Evolutionary conservation across 495 filamentous ascomycete species (phyloP).

Genomic region (Amniculicola lignicola): DNA sequence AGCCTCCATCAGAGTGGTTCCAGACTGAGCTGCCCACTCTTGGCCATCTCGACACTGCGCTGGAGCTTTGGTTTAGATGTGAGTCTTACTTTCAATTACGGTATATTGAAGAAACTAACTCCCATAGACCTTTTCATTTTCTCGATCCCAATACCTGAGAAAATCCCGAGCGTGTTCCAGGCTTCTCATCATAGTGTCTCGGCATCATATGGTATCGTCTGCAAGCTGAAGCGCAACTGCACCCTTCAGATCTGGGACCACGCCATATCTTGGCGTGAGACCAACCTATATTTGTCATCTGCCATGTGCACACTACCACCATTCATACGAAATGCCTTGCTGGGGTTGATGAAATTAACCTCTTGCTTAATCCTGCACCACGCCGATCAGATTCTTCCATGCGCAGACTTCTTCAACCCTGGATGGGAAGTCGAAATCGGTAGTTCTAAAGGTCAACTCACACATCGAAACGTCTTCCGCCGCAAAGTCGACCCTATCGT

Average conservation of each 20-base stretch:
- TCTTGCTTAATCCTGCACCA: constrained; percentile 60
- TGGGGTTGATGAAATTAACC: constrained; percentile 58
- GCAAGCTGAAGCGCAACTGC: constrained; percentile 60
- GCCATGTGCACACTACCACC: constrained; percentile 57
- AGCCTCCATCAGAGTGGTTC: constrained; percentile 54
- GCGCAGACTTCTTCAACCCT: constrained; percentile 65
- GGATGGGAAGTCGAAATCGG: constrained; percentile 67
- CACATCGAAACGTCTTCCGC: constrained; percentile 57
- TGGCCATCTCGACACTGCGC: constrained; percentile 52
- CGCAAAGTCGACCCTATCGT: constrained; percentile 67
- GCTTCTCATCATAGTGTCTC: constrained; percentile 64
- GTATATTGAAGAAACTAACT: background rate
- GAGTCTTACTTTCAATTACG: constrained; percentile 1
- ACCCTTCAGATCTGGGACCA: constrained; percentile 69
- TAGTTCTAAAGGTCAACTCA: constrained; percentile 55
- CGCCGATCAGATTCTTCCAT: constrained; percentile 63
- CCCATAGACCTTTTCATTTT: constrained; percentile 58
- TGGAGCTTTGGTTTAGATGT: constrained; percentile 63
- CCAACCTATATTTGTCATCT: constrained; percentile 58
- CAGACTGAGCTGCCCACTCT: constrained; percentile 59
- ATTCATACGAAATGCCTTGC: constrained; percentile 55
- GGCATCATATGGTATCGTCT: constrained; percentile 63
- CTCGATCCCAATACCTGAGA: constrained; percentile 61
- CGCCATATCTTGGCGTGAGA: constrained; percentile 64
- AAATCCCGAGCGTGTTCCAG: constrained; percentile 64